Evolutionary conservation across 2,329 filamentous ascomycete genomes (phyloP).

Genomic region (Aspergillus flavus): DNA sequence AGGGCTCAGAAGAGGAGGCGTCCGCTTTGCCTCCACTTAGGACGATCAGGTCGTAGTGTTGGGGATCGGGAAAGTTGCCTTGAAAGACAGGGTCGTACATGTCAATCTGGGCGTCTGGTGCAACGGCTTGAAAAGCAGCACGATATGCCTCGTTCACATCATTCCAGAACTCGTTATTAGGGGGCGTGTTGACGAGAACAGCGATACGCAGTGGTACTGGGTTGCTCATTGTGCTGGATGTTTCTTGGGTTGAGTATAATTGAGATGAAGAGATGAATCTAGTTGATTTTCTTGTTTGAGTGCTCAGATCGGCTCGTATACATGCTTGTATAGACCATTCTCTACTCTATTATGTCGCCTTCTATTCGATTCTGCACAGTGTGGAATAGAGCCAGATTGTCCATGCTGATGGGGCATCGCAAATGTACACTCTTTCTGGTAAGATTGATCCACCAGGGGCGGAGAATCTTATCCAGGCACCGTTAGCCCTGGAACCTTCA

Average conservation of each 20-base stretch:
- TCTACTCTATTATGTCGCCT: too few relatives aligned
- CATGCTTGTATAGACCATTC: too few relatives aligned
- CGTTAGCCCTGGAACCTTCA: too few relatives aligned
- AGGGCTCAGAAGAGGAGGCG: conserved; percentile 38
- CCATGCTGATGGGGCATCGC: too few relatives aligned
- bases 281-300: too few relatives aligned
- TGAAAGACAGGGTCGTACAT: conserved; percentile 31
- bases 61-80: conserved; percentile 37
- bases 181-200: conserved; percentile 11
- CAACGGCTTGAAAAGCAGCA: neutral
- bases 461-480: too few relatives aligned
- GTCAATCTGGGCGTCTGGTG: conserved; percentile 17
- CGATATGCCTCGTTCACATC: conserved; percentile 9
- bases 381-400: too few relatives aligned
- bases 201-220: conserved; percentile 1
- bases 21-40: conserved; percentile 47
- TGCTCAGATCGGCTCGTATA: too few relatives aligned
- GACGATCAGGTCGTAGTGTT: conserved; percentile 47
- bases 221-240: neutral
- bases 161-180: conserved; percentile 13
- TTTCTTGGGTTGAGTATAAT: neutral
- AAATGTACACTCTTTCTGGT: too few relatives aligned
- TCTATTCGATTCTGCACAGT: too few relatives aligned
- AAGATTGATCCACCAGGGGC: too few relatives aligned
- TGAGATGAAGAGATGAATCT: neutral